Evolutionary conservation across 139 green algal genomes (phyloP), one percentile per base, ranked within the genome.

Genomic region (Picochlorum costavermella): DNA sequence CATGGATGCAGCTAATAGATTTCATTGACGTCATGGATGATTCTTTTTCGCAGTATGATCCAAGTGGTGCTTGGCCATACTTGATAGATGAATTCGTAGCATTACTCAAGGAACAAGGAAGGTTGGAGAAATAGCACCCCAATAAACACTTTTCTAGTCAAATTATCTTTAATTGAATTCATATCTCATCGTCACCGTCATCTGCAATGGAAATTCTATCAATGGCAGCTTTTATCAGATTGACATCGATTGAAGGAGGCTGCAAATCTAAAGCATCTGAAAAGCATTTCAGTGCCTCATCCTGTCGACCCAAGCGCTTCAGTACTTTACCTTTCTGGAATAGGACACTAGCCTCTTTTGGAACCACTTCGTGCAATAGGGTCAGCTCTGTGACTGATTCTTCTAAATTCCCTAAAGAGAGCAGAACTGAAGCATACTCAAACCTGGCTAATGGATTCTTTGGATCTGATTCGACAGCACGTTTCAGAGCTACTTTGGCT

Each of bases 391-490:
- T 43, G 29, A 96, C 71, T 12, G 90, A 90, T 28, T 88, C 78
- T 10, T 83, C 44, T 26, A 74, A 67, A 6, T 70, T 68, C 8
- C 85, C 88, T 20, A 78, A 37, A 1, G 69, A 64, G 49, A 88
- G 64, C 57, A 98, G 84, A 72, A 97, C 87, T 5, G 56, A 14
- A 6, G 92, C 86, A 5, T 68, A 77, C 78, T 98, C 86, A 74
- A 92, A 96, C 30, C 83, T 81, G 12, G 92, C 91, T 55, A 98
- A 83, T 16, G 92, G 90, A 72, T 98, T 98, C 58, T 72, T 65
- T 9, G 65, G 73, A 68, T 98, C 92, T 2, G 84, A 63, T 2
- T 66, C 65, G 45, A 95, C 88, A 12, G 92, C 92, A 25, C 71
- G 50, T 67, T 79, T 45, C 55, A 96, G 81, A 60, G 79, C 68